Evolutionary conservation across 305 asterid genomes (phyloP), one percentile per base, ranked within the genome.

Genomic region (Coffea humblotiana): DNA sequence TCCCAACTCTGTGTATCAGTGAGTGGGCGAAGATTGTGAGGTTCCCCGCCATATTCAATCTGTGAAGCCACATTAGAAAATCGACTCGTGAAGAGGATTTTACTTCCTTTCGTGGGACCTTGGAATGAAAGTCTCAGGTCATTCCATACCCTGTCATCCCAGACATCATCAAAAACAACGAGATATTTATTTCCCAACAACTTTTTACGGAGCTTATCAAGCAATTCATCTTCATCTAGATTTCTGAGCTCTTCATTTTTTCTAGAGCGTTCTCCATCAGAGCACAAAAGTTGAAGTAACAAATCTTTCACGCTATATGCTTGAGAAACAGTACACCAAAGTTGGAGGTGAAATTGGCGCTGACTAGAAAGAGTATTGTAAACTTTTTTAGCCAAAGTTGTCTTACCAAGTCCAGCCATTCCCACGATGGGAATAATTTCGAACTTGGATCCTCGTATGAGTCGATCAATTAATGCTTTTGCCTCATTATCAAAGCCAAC

Each of bases 61-160:
- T 51, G 12, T 51, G 58, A 52, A 14, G 16, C 6, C 21, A 52
- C 58, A 51, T 51, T 51, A 10, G 16, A 11, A 10, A 70, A 32
- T 27, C 80, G 74, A n/a, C 67, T 77, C 25, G 80, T 68, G 18
- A 77, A 21, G 10, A 66, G 21, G 52, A 77, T 67, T 66, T 67
- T 67, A 47, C 80, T 65, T 25, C 80, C 47, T 2, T 52, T 52
- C 60, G 0, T 52, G 6, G 15, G 23, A 52, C 16, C 16, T 14
- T 18, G 60, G 21, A 52, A 52, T 52, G 60, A 13, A 52, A 14
- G 3, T 52, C 16, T 16, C 60, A 52, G 0, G 21, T 52, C 21
- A 52, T 52, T 52, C 60, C 60, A 52, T 16, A 52, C 21, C 21
- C 21, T 5, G 6, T 13, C 16, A 19, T 52, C 21, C 60, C 60